These are phyloP conservation scores for Neonectria sp. DNA, from an alignment of 2,329 filamentous ascomycete species.

Conservation along the genomic window DNA sequence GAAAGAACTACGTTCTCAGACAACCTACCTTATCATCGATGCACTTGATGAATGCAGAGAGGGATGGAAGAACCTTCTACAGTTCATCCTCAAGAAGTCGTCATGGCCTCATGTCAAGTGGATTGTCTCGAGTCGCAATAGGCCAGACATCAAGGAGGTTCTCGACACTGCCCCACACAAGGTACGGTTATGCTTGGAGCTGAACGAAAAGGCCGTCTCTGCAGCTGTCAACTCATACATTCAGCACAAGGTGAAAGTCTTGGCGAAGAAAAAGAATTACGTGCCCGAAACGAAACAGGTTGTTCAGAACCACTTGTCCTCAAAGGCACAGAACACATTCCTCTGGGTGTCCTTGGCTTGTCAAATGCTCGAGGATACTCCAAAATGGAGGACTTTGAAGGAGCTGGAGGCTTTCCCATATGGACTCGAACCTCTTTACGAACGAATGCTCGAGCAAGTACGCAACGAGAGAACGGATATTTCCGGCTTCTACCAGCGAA, in stretches of 20 bases:
- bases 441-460: conserved; percentile 8
- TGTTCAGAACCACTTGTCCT: background rate
- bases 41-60: conserved; percentile 19
- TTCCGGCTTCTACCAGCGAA: background rate
- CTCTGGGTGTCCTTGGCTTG: conserved; percentile 17
- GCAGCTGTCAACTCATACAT: conserved; percentile 57
- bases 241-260: conserved; percentile 47
- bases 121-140: conserved; percentile 22
- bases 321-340: conserved; percentile 10
- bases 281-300: background rate
- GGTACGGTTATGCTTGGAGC: conserved; percentile 53
- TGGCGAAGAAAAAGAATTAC: conserved; percentile 41
- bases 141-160: background rate
- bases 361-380: background rate
- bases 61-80: background rate
- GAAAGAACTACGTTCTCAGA: background rate
- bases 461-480: no score
- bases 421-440: conserved; percentile 2
- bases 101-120: background rate
- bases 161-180: conserved; percentile 42
- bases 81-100: background rate
- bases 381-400: background rate
- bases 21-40: conserved; percentile 9
- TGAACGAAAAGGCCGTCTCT: conserved; percentile 54
- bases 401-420: background rate